These are phyloP conservation scores for Raphanus raphanistrum DNA, from an alignment of 345 rosid genomes.

Conservation along the genomic window DNA sequence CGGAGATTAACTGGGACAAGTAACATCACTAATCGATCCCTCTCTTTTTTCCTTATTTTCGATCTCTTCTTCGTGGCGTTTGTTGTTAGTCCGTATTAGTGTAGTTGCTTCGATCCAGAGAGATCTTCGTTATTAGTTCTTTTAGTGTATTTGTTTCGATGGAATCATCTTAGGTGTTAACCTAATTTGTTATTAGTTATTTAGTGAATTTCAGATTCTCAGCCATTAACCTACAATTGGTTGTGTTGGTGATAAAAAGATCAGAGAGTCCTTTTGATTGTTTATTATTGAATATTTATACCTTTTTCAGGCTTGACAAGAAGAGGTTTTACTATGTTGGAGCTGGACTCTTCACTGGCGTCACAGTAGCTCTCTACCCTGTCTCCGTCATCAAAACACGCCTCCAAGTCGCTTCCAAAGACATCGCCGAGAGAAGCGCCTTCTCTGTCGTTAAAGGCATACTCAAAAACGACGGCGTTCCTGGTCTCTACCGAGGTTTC, in stretches of 20 bases:
- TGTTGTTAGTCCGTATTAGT: not conserved
- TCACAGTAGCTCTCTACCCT: conserved; percentile 88
- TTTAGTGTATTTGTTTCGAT: not conserved
- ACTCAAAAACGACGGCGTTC: conserved; percentile 78
- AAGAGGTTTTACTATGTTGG: conserved; percentile 86
- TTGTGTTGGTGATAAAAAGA: not conserved
- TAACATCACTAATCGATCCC: conserved; percentile 38
- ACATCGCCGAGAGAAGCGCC: conserved; percentile 69
- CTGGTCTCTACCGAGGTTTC: conserved; percentile 92
- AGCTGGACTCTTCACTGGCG: conserved; percentile 94
- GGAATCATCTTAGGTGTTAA: too few species aligned
- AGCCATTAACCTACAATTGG: not conserved
- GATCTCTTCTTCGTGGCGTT: not conserved
- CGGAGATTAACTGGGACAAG: conserved; percentile 99
- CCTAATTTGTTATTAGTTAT: too few species aligned
- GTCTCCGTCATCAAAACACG: conserved; percentile 90
- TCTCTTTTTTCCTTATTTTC: not conserved
- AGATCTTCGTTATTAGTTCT: conserved; percentile 19
- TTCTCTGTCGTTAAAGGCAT: conserved; percentile 75
- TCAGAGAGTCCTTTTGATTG: not conserved
- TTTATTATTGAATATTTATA: not conserved
- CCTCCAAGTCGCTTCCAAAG: conserved; percentile 91
- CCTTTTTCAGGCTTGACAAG: conserved; percentile 75
- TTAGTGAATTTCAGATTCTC: not conserved
- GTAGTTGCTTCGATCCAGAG: conserved; percentile 24